Evolutionary conservation across 1,284 basidiomycete genomes (phyloP), one percentile per base, ranked within the genome.

Genomic region (Tilletia walkeri): DNA sequence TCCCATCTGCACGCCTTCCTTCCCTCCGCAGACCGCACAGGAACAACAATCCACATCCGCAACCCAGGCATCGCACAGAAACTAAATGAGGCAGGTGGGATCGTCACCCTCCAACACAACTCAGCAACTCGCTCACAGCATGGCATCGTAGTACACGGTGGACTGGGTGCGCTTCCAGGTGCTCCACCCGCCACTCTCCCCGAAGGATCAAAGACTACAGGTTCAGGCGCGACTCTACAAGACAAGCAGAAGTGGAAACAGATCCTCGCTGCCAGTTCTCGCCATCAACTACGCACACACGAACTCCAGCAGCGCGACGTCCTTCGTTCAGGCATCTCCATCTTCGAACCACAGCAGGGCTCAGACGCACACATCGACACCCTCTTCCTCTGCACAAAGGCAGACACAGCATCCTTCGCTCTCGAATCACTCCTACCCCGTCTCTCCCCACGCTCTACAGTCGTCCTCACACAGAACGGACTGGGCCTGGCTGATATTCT

Each of bases 391-490:
- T 89, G 92, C 45, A 89, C 92, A 70, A 95, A 95, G 83, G 90
- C 92, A 0, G 87, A 89, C 24, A 86, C 88, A 14, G 91, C 91
- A 0, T 66, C 89, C 0, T 76, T 82, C 1, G 89, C 90, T 2
- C 80, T 98, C 41, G 84, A 85, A 34, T 80, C 85, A 3, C 87
- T 98, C 66, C 84, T 88, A 4, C 88, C 88, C 9, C 89, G 93
- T 24, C 84, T 97, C 38, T 87, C 87, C 4, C 84, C 88, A 0
- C 84, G 88, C 67, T 91, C 90, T 59, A 96, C 94, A 36, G 89
- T 98, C 74, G 91, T 95, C 1, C 88, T 99, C 5, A 84, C 96
- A 66, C 92, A 96, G 82, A 97, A 97, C 83, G 95, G 83, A 86
- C 87, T 96, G 90, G 95, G 94, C 18, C 86, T 95, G 16, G 91